Conservation (phyloP, 495 filamentous ascomycete species). For the Annulohypoxylon stygium region DNA sequence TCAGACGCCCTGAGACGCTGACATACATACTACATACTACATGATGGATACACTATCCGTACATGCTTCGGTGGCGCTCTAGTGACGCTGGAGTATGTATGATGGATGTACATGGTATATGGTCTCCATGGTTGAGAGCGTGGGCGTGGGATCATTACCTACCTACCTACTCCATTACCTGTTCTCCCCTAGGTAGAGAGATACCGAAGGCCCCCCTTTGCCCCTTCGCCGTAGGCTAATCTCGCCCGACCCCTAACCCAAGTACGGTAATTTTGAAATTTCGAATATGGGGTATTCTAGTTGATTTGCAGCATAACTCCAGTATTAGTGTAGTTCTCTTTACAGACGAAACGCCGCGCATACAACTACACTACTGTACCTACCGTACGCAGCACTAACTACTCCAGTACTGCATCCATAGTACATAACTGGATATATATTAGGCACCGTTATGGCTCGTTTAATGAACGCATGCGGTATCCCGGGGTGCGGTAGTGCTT, state of each 20-base stretch:
- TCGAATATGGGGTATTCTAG: slow-evolving; percentile 7
- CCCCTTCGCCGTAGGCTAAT: slow-evolving; percentile 7
- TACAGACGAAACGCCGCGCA: slow-evolving; percentile 1
- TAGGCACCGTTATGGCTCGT: slow-evolving; percentile 20
- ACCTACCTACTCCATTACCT: not conserved
- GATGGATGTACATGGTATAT: not conserved
- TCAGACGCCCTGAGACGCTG: not conserved
- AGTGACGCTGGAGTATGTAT: not conserved
- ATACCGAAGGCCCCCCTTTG: not conserved
- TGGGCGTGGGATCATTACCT: too few relatives aligned
- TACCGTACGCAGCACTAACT: not conserved
- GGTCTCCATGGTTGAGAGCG: not conserved
- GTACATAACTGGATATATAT: not conserved
- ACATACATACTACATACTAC: slow-evolving; percentile 3
- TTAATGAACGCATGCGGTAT: slow-evolving; percentile 8
- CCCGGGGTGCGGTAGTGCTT: not conserved
- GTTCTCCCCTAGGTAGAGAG: not conserved
- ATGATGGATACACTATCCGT: not conserved
- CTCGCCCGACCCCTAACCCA: slow-evolving; percentile 10
- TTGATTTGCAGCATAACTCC: too few relatives aligned
- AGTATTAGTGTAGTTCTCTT: not conserved
- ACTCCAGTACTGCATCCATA: not conserved
- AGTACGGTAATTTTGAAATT: slow-evolving; percentile 11
- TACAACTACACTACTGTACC: not conserved
- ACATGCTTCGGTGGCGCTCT: too few relatives aligned